Conservation (phyloP, 768 basidiomycete genomes). For the Russula sp. region DNA sequence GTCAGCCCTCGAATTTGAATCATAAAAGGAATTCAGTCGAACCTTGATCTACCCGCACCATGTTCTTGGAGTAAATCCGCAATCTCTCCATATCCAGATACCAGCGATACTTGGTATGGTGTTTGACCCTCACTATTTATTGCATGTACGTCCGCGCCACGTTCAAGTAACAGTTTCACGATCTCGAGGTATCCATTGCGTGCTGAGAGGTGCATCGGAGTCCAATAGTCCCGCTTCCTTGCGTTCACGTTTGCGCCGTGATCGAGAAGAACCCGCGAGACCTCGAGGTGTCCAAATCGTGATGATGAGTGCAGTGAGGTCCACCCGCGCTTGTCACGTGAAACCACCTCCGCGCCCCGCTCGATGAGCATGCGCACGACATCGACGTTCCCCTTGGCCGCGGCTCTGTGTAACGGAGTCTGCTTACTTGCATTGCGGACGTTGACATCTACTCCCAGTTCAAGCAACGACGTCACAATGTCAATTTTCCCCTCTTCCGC, state of each 20-base stretch:
- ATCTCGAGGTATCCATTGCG: background rate
- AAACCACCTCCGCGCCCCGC: constrained; percentile 4
- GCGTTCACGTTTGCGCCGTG: constrained; percentile 8
- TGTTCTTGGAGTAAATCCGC: too few relatives aligned
- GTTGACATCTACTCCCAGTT: constrained; percentile 5
- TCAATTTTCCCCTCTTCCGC: background rate
- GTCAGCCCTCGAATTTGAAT: too few relatives aligned
- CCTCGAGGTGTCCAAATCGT: background rate
- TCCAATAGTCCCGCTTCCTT: background rate
- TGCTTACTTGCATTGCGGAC: background rate
- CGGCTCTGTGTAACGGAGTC: constrained; percentile 1
- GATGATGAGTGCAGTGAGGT: background rate
- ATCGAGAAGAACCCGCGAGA: background rate
- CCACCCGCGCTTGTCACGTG: background rate
- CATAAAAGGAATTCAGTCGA: too few relatives aligned
- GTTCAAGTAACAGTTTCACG: background rate
- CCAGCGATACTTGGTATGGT: background rate
- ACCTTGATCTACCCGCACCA: too few relatives aligned
- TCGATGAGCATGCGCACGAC: constrained; percentile 6
- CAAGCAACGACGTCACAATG: background rate
- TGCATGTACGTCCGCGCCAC: background rate
- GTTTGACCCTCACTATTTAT: background rate
- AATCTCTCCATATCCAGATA: too few relatives aligned
- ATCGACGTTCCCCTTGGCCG: background rate
- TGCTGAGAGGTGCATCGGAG: background rate